Conservation (phyloP, 768 basidiomycete species). For the Auricularia heimuer region DNA sequence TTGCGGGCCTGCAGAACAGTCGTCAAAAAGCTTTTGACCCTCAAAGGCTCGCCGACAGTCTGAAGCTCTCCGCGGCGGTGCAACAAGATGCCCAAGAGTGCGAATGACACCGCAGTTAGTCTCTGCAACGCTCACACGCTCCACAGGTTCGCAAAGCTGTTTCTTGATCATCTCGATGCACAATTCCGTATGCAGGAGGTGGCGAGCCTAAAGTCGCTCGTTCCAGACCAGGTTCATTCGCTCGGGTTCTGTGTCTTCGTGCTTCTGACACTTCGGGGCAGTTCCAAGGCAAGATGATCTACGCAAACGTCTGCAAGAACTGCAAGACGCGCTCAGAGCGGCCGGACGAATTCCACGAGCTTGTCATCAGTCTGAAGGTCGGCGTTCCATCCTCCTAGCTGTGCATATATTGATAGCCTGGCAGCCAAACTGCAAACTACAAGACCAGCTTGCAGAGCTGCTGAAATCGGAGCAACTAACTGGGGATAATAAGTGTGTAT, state of each 20-base stretch:
- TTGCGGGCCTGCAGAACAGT: conserved; percentile 77
- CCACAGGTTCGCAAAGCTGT: conserved; percentile 83
- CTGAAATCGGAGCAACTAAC: conserved; percentile 63
- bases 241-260: conserved; percentile 6
- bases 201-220: conserved; percentile 51
- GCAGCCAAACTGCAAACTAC: conserved; percentile 62
- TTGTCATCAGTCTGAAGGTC: conserved; percentile 80
- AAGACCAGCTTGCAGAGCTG: conserved; percentile 57
- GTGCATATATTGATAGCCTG: neutral
- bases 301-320: conserved; percentile 65
- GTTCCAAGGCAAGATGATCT: conserved; percentile 83
- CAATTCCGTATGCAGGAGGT: conserved; percentile 79
- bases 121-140: no score
- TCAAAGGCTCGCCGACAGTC: conserved; percentile 69
- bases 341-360: conserved; percentile 67
- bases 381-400: conserved; percentile 6
- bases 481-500: conserved; percentile 72
- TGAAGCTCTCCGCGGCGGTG: conserved; percentile 69
- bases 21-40: conserved; percentile 71
- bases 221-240: conserved; percentile 55
- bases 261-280: conserved; percentile 20
- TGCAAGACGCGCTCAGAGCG: conserved; percentile 65
- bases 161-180: conserved; percentile 78
- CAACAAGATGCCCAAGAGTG: conserved; percentile 98
- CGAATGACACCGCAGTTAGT: conserved; percentile 12